phyloP scores from a whole-genome alignment of 2,329 filamentous ascomycete species.

The Moelleriella libera region DNA sequence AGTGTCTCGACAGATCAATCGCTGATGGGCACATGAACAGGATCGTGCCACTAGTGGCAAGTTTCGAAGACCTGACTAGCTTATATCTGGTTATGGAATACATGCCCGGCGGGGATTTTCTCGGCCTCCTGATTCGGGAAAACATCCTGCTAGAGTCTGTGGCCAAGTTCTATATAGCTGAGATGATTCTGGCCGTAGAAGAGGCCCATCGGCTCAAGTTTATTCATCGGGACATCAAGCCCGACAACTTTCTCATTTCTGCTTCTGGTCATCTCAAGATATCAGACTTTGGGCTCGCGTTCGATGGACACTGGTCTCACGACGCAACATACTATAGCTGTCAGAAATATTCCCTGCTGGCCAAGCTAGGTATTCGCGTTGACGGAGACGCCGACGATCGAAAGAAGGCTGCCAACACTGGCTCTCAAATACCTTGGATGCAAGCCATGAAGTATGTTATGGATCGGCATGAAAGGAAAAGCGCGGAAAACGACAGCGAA shows the following conservation, averaged over 20 bases:
- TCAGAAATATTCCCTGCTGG: slow-evolving; percentile 64
- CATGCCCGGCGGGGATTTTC: slow-evolving; percentile 91
- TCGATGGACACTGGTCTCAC: slow-evolving; percentile 91
- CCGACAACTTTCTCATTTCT: slow-evolving; percentile 90
- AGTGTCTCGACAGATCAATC: no score
- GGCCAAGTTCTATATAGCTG: slow-evolving; percentile 77
- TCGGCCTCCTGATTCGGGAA: slow-evolving; percentile 73
- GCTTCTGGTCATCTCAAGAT: slow-evolving; percentile 85
- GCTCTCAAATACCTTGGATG: slow-evolving; percentile 18
- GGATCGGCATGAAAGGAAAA: slow-evolving; percentile 18
- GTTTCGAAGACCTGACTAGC: slow-evolving; percentile 74
- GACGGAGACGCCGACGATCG: slow-evolving; percentile 61
- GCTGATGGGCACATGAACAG: no score
- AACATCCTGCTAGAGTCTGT: slow-evolving; percentile 67
- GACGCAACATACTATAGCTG: slow-evolving; percentile 77
- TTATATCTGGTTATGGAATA: slow-evolving; percentile 97
- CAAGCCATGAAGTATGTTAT: slow-evolving; percentile 15
- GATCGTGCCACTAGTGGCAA: slow-evolving; percentile 77
- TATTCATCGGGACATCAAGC: slow-evolving; percentile 94
- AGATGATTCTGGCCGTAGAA: slow-evolving; percentile 93
- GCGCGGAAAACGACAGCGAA: slow-evolving; percentile 11
- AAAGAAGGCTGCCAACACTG: slow-evolving; percentile 29
- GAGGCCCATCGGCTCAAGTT: slow-evolving; percentile 78
- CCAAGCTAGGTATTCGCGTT: slow-evolving; percentile 60
- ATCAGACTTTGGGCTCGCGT: slow-evolving; percentile 89